Base-by-base conservation (phyloP, 192 early-diverging fungal genomes). In the Podila minutissima region DNA sequence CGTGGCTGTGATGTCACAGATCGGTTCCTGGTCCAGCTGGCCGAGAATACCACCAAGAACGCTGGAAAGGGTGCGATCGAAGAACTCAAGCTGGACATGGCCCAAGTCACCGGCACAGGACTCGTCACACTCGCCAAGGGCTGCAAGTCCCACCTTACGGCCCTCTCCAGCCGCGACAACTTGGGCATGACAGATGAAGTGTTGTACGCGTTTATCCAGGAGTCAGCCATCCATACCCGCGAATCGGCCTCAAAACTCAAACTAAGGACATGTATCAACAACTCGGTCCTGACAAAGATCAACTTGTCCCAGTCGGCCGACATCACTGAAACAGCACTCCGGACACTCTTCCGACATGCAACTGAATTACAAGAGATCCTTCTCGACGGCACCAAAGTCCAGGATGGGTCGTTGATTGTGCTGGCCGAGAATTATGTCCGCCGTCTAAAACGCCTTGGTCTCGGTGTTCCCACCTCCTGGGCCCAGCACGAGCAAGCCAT, bases 1-100 rank as follows among this genome's bases (percentile, higher is more conserved):
- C 63, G 64, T 8, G 74, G 74, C 1, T 65, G 67, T 0, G 67
- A 76, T 12, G 20, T 76, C 13, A 61, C 74, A 22, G 67, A 76
- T 24, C 15, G 32, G 0, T 66, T 70, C 33, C 22, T 76, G 46
- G 3, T 31, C 31, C 20, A 8, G 13, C 20, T 50, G 53, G 11
- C 41, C 12, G 41, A 46, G 41, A 46, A 46, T 46, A 67, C 31
- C 20, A 33, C 17, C 15, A 24, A 0, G 17, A 13, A 33, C n/a
- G 28, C 1, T 20, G 9, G 6, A 22, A 68, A 28, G 33, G 17
- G 57, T 7, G 58, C 12, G 31, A 35, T 67, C 57, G 41, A 29
- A 22, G 8, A 4, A 20, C 31, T 75, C 28, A 64, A 69, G n/a
- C 20, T 76, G 15, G 51, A 70, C 26, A 65, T 76, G 67, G 48